A percentile compares a stretch with the other conserved stretches of the same genome.
Evolutionary conservation across 2,329 filamentous ascomycete genomes (phyloP).

Genomic region (Aspergillus proliferans): DNA sequence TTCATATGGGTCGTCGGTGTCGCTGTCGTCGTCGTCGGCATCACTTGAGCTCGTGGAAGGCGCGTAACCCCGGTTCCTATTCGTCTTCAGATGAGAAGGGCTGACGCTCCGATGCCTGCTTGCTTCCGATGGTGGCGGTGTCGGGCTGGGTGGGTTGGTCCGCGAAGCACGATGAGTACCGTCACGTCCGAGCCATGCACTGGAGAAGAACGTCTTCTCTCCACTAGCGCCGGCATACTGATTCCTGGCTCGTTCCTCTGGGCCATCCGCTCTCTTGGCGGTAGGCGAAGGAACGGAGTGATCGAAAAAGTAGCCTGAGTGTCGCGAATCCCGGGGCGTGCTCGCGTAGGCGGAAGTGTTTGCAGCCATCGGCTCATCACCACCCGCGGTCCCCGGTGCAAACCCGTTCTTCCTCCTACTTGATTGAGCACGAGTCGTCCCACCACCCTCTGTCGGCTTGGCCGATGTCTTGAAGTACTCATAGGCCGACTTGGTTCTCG

Average conservation of each 20-base stretch:
- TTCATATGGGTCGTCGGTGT: not conserved
- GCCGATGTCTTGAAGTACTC: constrained; percentile 29
- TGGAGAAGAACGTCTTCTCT: constrained; percentile 52
- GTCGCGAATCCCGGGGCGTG: constrained; percentile 20
- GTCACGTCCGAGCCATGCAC: constrained; percentile 47
- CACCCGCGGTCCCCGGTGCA: constrained; percentile 52
- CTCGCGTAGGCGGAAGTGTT: constrained; percentile 47
- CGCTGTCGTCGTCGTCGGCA: constrained; percentile 24
- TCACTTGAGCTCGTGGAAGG: constrained; percentile 37
- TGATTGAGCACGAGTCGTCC: constrained; percentile 32
- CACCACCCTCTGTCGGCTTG: constrained; percentile 26
- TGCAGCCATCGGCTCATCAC: constrained; percentile 52
- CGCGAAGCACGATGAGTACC: constrained; percentile 34
- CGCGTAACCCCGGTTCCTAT: constrained; percentile 26
- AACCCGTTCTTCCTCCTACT: constrained; percentile 51
- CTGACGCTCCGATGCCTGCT: constrained; percentile 40
- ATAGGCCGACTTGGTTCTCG: constrained; percentile 35
- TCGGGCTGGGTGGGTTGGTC: constrained; percentile 32
- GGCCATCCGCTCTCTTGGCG: constrained; percentile 35
- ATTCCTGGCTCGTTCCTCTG: constrained; percentile 45
- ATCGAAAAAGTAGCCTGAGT: constrained; percentile 26
- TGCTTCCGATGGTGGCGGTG: constrained; percentile 13
- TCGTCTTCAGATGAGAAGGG: constrained; percentile 30
- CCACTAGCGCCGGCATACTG: constrained; percentile 51
- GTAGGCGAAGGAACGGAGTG: constrained; percentile 36